Evolutionary conservation across 1,139 yeast genomes (phyloP), one percentile per base, ranked within the genome.

Genomic region (Pichia sp.): DNA sequence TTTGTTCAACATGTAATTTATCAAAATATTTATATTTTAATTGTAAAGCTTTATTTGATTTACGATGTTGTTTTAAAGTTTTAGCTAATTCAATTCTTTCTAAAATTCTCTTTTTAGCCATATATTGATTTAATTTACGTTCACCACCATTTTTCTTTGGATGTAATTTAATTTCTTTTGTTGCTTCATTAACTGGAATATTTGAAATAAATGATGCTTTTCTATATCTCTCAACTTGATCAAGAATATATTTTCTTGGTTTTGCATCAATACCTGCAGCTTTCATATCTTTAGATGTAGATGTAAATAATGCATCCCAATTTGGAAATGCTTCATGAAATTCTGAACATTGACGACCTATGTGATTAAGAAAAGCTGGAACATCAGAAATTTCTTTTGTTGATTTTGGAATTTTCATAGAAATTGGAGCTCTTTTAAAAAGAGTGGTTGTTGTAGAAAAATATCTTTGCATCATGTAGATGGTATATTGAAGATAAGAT

Each of bases 131-230:
- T 53, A 85, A 76, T 59, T 83, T 85, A 66, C 96, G 78, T 68
- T 89, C 96, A 63, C 97, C 96, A 38, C 97, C 97, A 59, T 80
- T 73, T 77, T 82, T 82, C 76, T 89, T 90, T 69, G 72, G 77
- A 18, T 94, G 89, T 57, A 73, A 67, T 59, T 76, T 77, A 57
- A 79, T 76, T 61, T 81, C 87, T 55, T 71, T 62, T 7, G 28
- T 29, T 6, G 41, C 42, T 6, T 39, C 31, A 6, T 29, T 8
- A 3, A 46, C 34, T 25, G 45, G 37, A 30, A 25, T 32, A 5
- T 40, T 27, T n/a, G 10, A 18, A 51, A 85, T 71, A 26, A 78
- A 75, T 53, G 75, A 77, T 51, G 84, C 82, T 58, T 79, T 74
- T 63, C 81, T 78, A 57, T 67, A 74, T 50, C 66, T 67, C 50